Base-by-base conservation (phyloP, 176 grass and related monocot species). In the Carex kokanica region DNA sequence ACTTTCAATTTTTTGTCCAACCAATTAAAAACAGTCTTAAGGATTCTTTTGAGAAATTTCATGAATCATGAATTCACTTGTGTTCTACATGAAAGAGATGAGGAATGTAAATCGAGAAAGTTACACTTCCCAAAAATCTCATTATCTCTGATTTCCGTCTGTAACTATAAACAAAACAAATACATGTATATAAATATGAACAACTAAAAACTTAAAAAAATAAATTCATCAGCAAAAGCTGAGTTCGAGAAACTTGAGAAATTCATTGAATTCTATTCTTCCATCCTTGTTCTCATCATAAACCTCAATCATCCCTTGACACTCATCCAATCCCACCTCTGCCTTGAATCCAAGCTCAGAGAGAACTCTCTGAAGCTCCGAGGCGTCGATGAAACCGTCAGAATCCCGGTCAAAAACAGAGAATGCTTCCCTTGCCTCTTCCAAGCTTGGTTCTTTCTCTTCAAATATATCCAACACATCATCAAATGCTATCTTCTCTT, bases 221-320 rank as follows among this genome's bases (percentile, higher is more conserved):
- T 55, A 0, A 73, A 61, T 7, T 94, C 78, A 91, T 94, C 82
- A 91, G 71, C 79, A 64, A 24, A 83, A 45, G 51, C 78, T 81
- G 58, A 51, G 86, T 80, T 91, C 78, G 87, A 93, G 89, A 83
- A 93, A 86, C 20, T 78, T 87, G 64, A 93, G 55, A 77, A 97
- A 97, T 81, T 97, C 94, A 25, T 6, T 53, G 88, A 97, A 93
- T 74, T 90, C 89, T 40, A 97, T 87, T 67, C 89, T 88, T 84
- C 94, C 91, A 73, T 97, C 94, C 72, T 81, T 86, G 83, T 93
- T 87, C 31, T 55, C 78, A 81, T 97, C 94, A 60, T 93, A 87
- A 32, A 84, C 85, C 14, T 84, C 81, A 81, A 97, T 97, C 94
- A 97, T 97, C 60, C 78, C 71, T 58, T 85, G 83, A 81, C 91